Conservation (phyloP, 495 filamentous ascomycete species). For the Aspergillus nanangensis region DNA sequence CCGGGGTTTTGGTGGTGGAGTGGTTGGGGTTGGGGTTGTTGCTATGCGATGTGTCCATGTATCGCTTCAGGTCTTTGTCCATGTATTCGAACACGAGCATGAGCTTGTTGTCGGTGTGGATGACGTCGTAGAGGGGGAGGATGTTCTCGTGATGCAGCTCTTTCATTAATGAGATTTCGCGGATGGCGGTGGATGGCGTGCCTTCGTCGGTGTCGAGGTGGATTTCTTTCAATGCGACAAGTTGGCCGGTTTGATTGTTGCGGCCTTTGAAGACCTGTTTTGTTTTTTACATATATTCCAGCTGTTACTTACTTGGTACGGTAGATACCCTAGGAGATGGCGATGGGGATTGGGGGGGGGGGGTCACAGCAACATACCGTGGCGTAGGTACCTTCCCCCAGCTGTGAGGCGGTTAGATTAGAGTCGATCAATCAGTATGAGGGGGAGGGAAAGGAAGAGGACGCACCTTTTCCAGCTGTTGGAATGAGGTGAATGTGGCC, state of each 20-base stretch:
- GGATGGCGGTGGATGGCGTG: slow-evolving; percentile 92
- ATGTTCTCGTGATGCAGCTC: slow-evolving; percentile 98
- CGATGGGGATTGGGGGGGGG: background rate
- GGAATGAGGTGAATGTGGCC: slow-evolving; percentile 77
- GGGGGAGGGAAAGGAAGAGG: background rate
- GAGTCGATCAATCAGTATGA: background rate
- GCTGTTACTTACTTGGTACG: no score
- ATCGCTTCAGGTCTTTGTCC: slow-evolving; percentile 95
- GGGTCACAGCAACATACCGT: slow-evolving; percentile 58
- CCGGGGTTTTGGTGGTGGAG: slow-evolving; percentile 64
- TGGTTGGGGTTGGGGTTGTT: slow-evolving; percentile 11
- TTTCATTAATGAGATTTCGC: slow-evolving; percentile 98
- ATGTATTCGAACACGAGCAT: slow-evolving; percentile 99
- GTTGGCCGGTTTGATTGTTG: slow-evolving; percentile 90
- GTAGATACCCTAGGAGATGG: no score
- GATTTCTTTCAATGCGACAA: slow-evolving; percentile 97
- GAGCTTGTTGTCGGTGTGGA: slow-evolving; percentile 98
- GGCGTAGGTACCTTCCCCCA: slow-evolving; percentile 98
- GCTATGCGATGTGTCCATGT: slow-evolving; percentile 66
- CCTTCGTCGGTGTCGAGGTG: slow-evolving; percentile 98
- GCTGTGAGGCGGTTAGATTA: slow-evolving; percentile 29
- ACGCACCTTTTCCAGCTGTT: slow-evolving; percentile 85
- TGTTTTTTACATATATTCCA: background rate
- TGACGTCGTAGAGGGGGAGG: slow-evolving; percentile 93
- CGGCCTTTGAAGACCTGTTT: slow-evolving; percentile 92